These are phyloP conservation scores for Ceriops tagal DNA, from an alignment of 345 rosid genomes.

Conservation along the genomic window DNA sequence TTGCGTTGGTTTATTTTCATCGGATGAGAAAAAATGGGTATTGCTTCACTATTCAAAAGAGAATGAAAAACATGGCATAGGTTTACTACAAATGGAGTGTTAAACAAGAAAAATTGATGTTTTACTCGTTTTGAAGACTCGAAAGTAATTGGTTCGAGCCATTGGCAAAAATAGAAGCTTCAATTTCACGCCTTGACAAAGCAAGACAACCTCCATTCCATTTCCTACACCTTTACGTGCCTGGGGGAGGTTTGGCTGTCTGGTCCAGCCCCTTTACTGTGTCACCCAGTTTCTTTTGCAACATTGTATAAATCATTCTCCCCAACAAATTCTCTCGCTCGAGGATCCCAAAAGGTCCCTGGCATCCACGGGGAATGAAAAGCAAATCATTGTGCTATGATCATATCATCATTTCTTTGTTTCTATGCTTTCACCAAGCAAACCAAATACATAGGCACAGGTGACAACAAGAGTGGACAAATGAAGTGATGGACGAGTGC, in stretches of 20 bases:
- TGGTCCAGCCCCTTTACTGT: background rate
- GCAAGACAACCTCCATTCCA: no score
- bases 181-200: no score
- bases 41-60: no score
- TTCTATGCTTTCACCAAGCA: conserved; percentile 24
- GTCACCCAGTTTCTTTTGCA: background rate
- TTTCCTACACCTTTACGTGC: no score
- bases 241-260: conserved; percentile 11
- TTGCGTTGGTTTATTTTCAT: no score
- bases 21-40: no score
- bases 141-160: no score
- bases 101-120: no score
- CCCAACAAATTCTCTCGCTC: background rate
- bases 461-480: conserved; percentile 33
- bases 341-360: conserved; percentile 22
- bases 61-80: no score
- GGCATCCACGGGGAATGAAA: conserved; percentile 24
- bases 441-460: conserved; percentile 4
- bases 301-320: background rate
- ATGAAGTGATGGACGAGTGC: background rate
- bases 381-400: background rate
- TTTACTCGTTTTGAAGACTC: no score
- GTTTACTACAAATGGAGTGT: no score
- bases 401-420: background rate
- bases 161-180: no score